Evolutionary conservation across 345 rosid species (phyloP).

Genomic region (Sisymbrium altissimum): DNA sequence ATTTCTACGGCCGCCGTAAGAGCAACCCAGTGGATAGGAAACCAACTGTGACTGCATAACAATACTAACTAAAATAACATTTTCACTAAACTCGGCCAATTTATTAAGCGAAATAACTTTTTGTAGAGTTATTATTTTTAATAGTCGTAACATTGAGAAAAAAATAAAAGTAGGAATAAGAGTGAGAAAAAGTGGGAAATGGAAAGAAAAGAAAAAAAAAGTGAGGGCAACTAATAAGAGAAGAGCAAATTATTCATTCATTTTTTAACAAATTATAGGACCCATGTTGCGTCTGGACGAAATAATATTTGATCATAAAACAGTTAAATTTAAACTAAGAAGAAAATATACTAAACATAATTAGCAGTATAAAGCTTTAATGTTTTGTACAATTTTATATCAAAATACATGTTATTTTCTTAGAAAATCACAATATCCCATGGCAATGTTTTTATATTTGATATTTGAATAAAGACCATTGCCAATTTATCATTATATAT

Average conservation of each 20-base stretch:
- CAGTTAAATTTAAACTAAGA: neutral
- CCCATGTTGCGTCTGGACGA: neutral
- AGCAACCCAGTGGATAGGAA: neutral
- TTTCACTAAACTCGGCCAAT: neutral
- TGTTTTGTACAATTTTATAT: neutral
- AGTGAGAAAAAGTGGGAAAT: neutral
- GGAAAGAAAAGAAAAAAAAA: neutral
- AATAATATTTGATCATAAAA: neutral
- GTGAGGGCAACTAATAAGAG: neutral
- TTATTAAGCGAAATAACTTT: neutral
- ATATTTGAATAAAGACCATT: neutral
- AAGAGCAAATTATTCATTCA: neutral
- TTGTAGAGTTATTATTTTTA: neutral
- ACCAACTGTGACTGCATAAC: neutral
- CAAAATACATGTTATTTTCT: neutral
- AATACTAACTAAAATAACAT: neutral
- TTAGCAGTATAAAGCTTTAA: neutral
- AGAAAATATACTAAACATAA: neutral
- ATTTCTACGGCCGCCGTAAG: constrained; percentile 13
- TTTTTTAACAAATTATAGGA: neutral
- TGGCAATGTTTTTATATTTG: neutral
- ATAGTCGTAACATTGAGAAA: neutral
- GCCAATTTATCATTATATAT: neutral
- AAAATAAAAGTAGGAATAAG: neutral
- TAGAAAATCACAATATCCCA: neutral